Evolutionary conservation across 2,329 filamentous ascomycete species (phyloP), one percentile per base, ranked within the genome.

Genomic region (Colletotrichum navitas): DNA sequence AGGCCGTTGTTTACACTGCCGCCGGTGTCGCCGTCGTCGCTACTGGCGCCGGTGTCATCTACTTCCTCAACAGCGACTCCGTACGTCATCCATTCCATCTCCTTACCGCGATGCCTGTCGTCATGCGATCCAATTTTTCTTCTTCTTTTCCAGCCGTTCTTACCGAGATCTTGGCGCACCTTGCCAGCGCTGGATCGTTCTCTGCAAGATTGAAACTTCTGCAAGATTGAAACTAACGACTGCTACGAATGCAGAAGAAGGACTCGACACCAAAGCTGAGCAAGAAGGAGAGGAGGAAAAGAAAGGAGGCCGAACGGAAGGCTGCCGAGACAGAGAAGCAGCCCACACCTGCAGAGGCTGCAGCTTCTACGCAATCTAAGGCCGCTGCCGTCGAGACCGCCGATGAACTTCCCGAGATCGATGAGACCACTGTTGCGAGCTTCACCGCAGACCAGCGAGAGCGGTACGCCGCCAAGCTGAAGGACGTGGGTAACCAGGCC

Each of bases 401-500:
- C 74, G 89, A 93, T 66, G 92, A 93, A 77, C 85, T 95, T 66
- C 92, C 93, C 47, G 90, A 94, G 74, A 84, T 90, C 74, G 84
- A 87, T 77, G 89, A 91, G 80, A 78, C 81, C n/a, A 87, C 85
- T 11, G 88, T 91, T 74, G 81, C 80, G 76, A 80, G 75, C 56
- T 81, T 89, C 66, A 85, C 84, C 71, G 80, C 84, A 59, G 81
- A 95, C 83, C 90, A 97, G 81, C 91, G 94, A 75, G 94, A 95
- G 81, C 91, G 94, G 68, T 96, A 93, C 82, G 94, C 96, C 43
- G 91, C 91, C 70, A 97, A 97, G 85, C 86, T 99, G 76, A 99
- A 99, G 87, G 94, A 93, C 73, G 93, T 93, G 36, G 96, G 96
- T 72, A 99, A 99, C 88, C 97, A 96, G 84, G 94, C 96, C 10